A percentile compares a stretch with the other conserved stretches of the same genome.
These are phyloP conservation scores for Galium porrigens DNA, from an alignment of 305 asterid species.

Conservation along the genomic window DNA sequence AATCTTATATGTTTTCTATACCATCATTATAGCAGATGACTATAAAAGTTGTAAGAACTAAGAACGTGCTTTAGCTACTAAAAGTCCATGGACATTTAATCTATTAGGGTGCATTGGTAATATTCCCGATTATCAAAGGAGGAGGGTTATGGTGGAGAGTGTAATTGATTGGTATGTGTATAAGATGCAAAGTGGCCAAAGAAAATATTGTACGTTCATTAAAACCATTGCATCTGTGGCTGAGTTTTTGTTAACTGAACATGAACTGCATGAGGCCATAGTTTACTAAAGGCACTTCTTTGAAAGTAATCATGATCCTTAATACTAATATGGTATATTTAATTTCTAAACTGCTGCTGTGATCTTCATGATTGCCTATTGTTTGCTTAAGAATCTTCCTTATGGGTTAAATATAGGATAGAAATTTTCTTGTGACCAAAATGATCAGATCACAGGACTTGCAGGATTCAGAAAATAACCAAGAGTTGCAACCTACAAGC, in stretches of 20 bases:
- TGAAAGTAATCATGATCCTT: neutral
- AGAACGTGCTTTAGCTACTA: constrained; percentile 1
- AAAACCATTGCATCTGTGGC: neutral
- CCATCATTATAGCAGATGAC: neutral
- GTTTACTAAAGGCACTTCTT: neutral
- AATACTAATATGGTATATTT: neutral
- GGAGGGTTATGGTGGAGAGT: neutral
- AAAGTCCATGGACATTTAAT: neutral
- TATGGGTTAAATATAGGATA: neutral
- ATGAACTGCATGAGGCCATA: neutral
- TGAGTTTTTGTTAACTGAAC: neutral
- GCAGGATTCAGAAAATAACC: constrained; percentile 44
- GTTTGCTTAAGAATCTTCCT: constrained; percentile 2
- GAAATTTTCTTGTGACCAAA: constrained; percentile 12
- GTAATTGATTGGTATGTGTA: neutral
- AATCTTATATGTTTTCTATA: too few relatives aligned
- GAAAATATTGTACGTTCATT: neutral
- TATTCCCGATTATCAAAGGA: too few relatives aligned
- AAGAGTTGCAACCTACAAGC: constrained; percentile 45
- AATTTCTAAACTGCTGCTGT: neutral
- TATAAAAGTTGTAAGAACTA: neutral
- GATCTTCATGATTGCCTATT: neutral
- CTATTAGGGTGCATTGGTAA: neutral
- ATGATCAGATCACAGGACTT: constrained; percentile 6
- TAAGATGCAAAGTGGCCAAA: neutral